A percentile compares a stretch with the other conserved stretches of the same genome.
Conservation (phyloP, 2,329 filamentous ascomycete genomes). For the Aspergillus sp. region DNA sequence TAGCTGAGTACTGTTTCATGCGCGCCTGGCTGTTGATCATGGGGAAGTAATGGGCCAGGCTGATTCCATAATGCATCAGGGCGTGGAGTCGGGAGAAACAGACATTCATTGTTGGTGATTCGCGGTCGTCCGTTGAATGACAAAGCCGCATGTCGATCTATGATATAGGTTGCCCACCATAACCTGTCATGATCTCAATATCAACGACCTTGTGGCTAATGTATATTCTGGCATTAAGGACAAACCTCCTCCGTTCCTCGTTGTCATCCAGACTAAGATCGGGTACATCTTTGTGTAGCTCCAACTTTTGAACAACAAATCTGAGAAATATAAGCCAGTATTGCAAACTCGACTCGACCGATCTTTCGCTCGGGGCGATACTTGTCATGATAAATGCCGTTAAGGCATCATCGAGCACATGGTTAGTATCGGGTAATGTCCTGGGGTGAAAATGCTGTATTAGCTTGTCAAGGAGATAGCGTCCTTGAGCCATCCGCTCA, state of each 20-base stretch:
- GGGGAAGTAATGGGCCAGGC: neutral
- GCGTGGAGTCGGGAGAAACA: neutral
- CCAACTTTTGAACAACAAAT: neutral
- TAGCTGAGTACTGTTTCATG: neutral
- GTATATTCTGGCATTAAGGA: too few species aligned
- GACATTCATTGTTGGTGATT: slow-evolving; percentile 5
- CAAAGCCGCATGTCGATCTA: slow-evolving; percentile 1
- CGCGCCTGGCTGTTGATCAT: neutral
- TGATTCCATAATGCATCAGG: neutral
- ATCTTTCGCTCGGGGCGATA: slow-evolving; percentile 3
- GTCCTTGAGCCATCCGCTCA: neutral
- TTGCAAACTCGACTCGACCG: neutral
- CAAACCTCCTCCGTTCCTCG: neutral
- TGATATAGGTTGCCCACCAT: slow-evolving; percentile 9
- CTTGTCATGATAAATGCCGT: slow-evolving; percentile 6
- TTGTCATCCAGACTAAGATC: neutral
- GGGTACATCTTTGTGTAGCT: neutral
- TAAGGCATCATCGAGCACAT: slow-evolving; percentile 4
- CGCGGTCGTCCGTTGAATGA: slow-evolving; percentile 6
- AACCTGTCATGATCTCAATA: neutral
- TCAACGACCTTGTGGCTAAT: neutral
- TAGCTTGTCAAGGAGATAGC: neutral
- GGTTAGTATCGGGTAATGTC: neutral
- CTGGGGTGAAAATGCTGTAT: slow-evolving; percentile 2
- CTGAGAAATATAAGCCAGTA: neutral